Percentiles rank a stretch among this genome's conserved stretches.
phyloP scores from a whole-genome alignment of 1,284 basidiomycete genomes.

The Serendipita sp. region DNA sequence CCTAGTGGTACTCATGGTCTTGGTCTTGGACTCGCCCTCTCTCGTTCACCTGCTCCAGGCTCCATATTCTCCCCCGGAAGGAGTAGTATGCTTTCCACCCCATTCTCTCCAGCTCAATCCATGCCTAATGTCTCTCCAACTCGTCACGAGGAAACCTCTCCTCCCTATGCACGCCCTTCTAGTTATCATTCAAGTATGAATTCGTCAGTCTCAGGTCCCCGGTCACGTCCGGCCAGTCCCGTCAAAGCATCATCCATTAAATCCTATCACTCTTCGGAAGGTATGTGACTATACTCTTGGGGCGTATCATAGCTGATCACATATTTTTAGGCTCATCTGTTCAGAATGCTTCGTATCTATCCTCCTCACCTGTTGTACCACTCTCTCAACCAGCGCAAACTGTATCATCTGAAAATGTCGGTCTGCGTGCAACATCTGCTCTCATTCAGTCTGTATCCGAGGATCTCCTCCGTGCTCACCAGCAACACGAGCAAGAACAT shows the following conservation, averaged over 20 bases:
- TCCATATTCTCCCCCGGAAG: not conserved
- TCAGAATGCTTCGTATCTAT: not conserved
- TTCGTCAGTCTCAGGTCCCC: not conserved
- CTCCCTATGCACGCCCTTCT: not conserved
- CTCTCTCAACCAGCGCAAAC: not conserved
- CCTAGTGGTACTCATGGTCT: constrained; percentile 5
- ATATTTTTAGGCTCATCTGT: not conserved
- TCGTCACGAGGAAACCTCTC: not conserved
- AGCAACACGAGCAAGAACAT: not conserved
- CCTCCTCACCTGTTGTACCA: not conserved
- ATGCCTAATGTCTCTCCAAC: not conserved
- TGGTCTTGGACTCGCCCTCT: not conserved
- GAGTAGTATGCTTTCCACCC: constrained; percentile 2
- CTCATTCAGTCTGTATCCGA: not conserved
- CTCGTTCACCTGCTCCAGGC: not conserved
- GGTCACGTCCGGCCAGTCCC: not conserved
- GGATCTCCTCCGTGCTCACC: not conserved
- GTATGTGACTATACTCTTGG: not conserved
- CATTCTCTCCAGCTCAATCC: constrained; percentile 4
- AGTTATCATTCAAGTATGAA: not conserved
- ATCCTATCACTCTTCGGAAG: not conserved
- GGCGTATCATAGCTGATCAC: not conserved
- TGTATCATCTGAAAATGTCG: not conserved
- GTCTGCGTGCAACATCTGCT: not conserved
- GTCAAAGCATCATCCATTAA: not conserved